Evolutionary conservation across 331 rosid species (phyloP).

Genomic region (Ulmus americana): DNA sequence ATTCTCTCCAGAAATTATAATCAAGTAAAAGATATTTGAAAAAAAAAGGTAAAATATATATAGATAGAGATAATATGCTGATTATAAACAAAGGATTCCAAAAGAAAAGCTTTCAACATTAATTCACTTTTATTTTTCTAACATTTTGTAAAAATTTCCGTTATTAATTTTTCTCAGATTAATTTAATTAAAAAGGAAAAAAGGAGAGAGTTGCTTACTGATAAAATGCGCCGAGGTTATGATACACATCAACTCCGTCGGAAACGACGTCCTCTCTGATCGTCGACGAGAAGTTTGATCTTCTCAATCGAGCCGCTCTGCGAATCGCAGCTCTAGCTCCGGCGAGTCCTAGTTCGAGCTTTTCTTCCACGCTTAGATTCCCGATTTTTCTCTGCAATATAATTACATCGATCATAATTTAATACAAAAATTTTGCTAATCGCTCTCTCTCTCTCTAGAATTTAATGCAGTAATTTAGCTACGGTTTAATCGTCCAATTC

Average conservation of each 20-base stretch:
- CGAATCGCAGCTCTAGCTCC: slow-evolving; percentile 42
- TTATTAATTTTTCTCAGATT: not conserved
- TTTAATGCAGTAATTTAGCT: not conserved
- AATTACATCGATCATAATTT: not conserved
- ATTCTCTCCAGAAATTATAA: slow-evolving; percentile 10
- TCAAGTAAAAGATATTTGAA: not conserved
- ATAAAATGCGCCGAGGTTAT: slow-evolving; percentile 44
- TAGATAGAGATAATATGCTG: not conserved
- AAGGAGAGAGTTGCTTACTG: slow-evolving; percentile 30
- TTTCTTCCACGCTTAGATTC: slow-evolving; percentile 13
- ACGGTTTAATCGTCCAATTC: not conserved
- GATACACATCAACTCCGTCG: slow-evolving; percentile 27
- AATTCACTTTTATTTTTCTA: too few species aligned
- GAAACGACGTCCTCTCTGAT: slow-evolving; percentile 18
- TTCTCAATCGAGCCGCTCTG: slow-evolving; percentile 20
- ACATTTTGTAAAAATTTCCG: too few species aligned
- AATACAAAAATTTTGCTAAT: not conserved
- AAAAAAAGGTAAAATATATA: not conserved
- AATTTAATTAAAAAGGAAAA: not conserved
- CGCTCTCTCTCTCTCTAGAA: too few species aligned
- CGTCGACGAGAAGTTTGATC: slow-evolving; percentile 13
- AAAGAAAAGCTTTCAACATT: too few species aligned
- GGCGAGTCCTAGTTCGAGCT: slow-evolving; percentile 42
- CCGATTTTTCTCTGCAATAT: slow-evolving; percentile 12
- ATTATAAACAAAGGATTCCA: not conserved